Base-by-base conservation (phyloP, 2,329 filamentous ascomycete genomes). In the Paraphaeosphaeria sporulosa region DNA sequence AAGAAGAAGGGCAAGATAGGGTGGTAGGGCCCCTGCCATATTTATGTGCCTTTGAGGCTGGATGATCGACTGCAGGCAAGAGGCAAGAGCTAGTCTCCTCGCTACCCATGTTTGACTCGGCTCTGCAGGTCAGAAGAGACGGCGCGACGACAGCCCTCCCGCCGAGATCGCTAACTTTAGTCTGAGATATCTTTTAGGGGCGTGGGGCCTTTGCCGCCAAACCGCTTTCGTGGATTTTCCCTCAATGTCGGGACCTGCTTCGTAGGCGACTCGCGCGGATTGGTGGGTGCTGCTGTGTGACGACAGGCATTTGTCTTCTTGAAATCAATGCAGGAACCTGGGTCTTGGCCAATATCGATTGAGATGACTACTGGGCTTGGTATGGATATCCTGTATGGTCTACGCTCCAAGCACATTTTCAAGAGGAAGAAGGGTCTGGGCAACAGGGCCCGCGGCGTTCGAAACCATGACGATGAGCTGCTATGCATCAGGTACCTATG, bases 1-100 rank as follows among this genome's bases (percentile, higher is more conserved):
- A 42, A 55, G 57, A 64, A 57, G 50, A 62, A 55, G 40, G 6
- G 38, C 57, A 34, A 25, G 44, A 62, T 50, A 58, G 58, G 63
- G 42, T 50, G 62, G 40, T 42, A 57, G 51, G 38, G 40, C n/a
- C 30, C 40, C 21, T 42, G 23, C 50, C 36, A 52, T 43, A 13
- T 42, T 52, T 52, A 52, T 52, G 34, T 23, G 49, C 4, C 27
- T 25, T 25, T 19, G 19, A 52, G 27, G 13, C 49, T 38, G 34
- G n/a, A 52, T 40, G 34, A 40, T 52, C 19, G 34, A 23, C 50
- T 42, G 19, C 36, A 25, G 36, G 49, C 49, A 38, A 27, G 49
- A 25, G 36, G 49, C 49, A 38, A 40, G 49, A 52, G 49, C 49
- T 40, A 52, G 34, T 34, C n/a, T 25, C n/a, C 49, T 40, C 34